Evolutionary conservation across 345 rosid genomes (phyloP), one percentile per base, ranked within the genome.

Genomic region (Toxicodendron radicans): DNA sequence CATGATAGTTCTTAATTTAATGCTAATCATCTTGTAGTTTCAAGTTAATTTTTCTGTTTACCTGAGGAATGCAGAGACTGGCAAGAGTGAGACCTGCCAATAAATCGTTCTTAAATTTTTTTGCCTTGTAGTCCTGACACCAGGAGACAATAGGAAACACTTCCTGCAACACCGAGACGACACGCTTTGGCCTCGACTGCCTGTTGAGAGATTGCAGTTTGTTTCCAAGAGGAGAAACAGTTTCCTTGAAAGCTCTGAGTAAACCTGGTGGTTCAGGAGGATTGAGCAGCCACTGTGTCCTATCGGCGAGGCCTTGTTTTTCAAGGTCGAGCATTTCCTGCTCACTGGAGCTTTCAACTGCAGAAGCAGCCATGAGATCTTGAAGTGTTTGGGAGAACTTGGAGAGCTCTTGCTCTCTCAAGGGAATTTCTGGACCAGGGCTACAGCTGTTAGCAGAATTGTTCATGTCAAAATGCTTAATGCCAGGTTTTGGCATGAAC

Each of bases 371-470:
- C 92, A 84, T 77, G 58, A 80, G 38, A 79, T 18, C n/a, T 90
- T 95, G 99, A 95, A 92, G 97, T 91, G 97, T 86, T 95, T 88
- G 95, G 97, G 91, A 73, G 89, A 95, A 95, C 94, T 71, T 73
- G 65, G 83, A 72, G 79, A 79, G 84, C 53, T 80, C 43, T 24
- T 23, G 27, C 64, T 85, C 70, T 75, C 75, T 81, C 70, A 49
- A 71, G 73, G 77, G 70, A 23, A 27, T 43, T 21, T 73, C 74
- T 7, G 53, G 17, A 12, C 79, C 46, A 70, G 13, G 71, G n/a
- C 38, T 35, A 7, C 10, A 58, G 58, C 27, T 66, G 7, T 66
- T 79, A 77, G 80, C 81, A 75, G 53, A 49, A 11, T 49, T 13
- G 53, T 12, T 49, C 53, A 49, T 49, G 53, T 18, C 53, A 14